Evolutionary conservation across 352 stramenopile genomes (phyloP).

Genomic region (Albugo candida): DNA sequence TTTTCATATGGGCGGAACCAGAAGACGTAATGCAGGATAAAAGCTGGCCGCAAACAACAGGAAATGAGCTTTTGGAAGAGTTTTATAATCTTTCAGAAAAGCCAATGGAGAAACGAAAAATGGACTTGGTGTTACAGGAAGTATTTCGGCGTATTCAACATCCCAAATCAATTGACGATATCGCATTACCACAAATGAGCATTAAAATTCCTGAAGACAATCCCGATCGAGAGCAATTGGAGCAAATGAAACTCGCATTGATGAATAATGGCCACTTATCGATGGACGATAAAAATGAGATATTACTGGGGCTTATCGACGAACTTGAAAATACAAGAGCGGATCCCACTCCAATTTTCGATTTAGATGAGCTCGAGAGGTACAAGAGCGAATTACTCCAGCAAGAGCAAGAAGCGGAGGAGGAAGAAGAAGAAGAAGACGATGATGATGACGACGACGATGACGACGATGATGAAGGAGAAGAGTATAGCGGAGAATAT

Average conservation of each 20-base stretch:
- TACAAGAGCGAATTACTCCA: too few species aligned
- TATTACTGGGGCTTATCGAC: conserved; percentile 61
- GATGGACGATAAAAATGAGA: conserved; percentile 81
- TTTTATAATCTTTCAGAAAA: conserved; percentile 57
- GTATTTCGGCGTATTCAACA: conserved; percentile 59
- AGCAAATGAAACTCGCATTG: conserved; percentile 80
- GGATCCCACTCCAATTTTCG: conserved; percentile 73
- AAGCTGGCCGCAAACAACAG: conserved; percentile 62
- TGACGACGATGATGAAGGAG: too few species aligned
- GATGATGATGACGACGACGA: too few species aligned
- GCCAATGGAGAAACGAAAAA: conserved; percentile 25
- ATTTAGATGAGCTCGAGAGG: conserved; percentile 3
- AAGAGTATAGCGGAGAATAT: too few species aligned
- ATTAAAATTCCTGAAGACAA: conserved; percentile 42
- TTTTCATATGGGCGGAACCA: conserved; percentile 46
- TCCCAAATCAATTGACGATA: conserved; percentile 34
- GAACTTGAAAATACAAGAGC: conserved; percentile 65
- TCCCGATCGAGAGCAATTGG: conserved; percentile 56
- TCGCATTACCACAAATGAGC: conserved; percentile 53
- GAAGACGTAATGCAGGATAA: conserved; percentile 78
- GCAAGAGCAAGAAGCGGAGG: too few species aligned
- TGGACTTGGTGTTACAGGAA: conserved; percentile 45
- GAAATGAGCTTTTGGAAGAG: conserved; percentile 60
- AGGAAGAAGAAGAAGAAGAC: too few species aligned
- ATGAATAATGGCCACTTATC: conserved; percentile 75